A percentile compares a stretch with the other conserved stretches of the same genome.
These are phyloP conservation scores for Ilex aquifolium DNA, from an alignment of 257 asterid species.

Conservation along the genomic window DNA sequence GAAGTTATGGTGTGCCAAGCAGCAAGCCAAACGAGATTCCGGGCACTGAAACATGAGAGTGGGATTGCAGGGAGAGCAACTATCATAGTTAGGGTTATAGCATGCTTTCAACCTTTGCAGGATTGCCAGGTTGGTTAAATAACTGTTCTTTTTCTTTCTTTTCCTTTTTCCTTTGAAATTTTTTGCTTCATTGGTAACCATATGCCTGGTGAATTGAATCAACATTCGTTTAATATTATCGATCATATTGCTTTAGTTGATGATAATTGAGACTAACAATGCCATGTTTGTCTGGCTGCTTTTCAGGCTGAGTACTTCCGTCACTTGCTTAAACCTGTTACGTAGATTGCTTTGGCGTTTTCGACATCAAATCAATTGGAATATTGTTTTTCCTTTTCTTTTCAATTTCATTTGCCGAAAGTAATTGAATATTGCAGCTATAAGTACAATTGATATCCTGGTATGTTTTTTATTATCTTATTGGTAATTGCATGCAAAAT, in stretches of 20 bases:
- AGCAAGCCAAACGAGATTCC: slow-evolving; percentile 65
- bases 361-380: slow-evolving; percentile 37
- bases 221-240: not conserved
- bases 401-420: slow-evolving; percentile 22
- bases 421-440: slow-evolving; percentile 23
- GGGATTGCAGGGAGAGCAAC: slow-evolving; percentile 72
- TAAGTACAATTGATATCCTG: slow-evolving; percentile 27
- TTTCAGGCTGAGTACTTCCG: slow-evolving; percentile 88
- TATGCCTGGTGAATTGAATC: not conserved
- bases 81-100: slow-evolving; percentile 69
- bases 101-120: slow-evolving; percentile 77
- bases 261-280: slow-evolving; percentile 18
- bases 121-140: slow-evolving; percentile 68
- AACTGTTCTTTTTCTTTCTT: slow-evolving; percentile 1
- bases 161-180: not conserved
- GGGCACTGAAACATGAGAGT: slow-evolving; percentile 69
- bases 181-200: not conserved
- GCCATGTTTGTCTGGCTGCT: slow-evolving; percentile 10
- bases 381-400: slow-evolving; percentile 22
- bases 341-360: slow-evolving; percentile 48
- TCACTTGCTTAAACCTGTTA: slow-evolving; percentile 85
- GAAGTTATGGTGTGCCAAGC: slow-evolving; percentile 96
- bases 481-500: slow-evolving; percentile 10
- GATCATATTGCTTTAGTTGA: not conserved
- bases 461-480: slow-evolving; percentile 32